These are phyloP conservation scores for Blastomyces percursus DNA, from an alignment of 2,329 filamentous ascomycete genomes.

Conservation along the genomic window DNA sequence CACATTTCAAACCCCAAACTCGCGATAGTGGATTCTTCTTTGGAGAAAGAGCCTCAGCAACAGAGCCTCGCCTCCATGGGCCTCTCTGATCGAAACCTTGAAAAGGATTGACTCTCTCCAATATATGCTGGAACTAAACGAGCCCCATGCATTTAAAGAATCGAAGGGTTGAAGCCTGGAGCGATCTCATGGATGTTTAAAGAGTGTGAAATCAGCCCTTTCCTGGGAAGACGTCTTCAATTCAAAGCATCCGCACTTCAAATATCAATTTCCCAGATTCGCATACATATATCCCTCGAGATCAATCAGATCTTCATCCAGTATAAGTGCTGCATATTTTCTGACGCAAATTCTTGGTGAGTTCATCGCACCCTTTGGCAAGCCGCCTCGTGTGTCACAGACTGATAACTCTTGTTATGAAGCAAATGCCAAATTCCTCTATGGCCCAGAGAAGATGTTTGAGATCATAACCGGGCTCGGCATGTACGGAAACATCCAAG, in stretches of 20 bases:
- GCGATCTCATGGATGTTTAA: background rate
- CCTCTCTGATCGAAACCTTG: background rate
- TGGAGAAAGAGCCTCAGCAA: background rate
- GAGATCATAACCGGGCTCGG: background rate
- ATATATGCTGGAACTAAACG: background rate
- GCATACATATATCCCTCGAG: background rate
- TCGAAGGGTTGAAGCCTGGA: background rate
- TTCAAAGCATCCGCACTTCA: background rate
- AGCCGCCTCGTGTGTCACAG: background rate
- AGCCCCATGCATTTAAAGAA: background rate
- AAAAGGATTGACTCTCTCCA: background rate
- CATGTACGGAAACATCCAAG: background rate
- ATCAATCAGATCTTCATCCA: background rate
- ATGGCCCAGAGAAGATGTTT: background rate
- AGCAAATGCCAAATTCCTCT: background rate
- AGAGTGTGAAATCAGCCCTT: background rate
- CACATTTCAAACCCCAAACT: background rate
- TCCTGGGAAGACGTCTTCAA: background rate
- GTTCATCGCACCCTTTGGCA: background rate
- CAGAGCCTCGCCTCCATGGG: background rate
- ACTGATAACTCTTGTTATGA: background rate
- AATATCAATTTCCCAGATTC: background rate
- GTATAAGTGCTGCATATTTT: background rate
- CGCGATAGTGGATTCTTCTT: background rate
- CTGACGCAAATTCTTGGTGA: background rate